Percentiles rank a stretch among this genome's conserved stretches.
These are phyloP conservation scores for Volvox reticuliferus DNA, from an alignment of 139 green algal species.

Conservation along the genomic window DNA sequence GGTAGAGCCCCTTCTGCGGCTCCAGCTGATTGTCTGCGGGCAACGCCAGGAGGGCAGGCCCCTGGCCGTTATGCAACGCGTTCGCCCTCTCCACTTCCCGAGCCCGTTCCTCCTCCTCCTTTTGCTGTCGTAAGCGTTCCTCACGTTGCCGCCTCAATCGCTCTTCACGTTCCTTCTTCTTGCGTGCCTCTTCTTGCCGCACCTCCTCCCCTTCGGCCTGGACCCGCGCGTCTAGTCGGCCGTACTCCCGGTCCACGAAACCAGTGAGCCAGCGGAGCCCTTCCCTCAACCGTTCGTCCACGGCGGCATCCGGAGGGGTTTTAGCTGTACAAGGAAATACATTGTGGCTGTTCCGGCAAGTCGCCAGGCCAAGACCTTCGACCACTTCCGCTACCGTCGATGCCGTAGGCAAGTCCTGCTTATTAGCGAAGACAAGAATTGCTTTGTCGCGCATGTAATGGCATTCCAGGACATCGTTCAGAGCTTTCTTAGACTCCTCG, in stretches of 20 bases:
- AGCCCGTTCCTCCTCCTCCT: constrained; percentile 42
- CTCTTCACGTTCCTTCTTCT: constrained; percentile 64
- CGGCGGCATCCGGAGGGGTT: background rate
- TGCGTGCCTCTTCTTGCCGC: constrained; percentile 54
- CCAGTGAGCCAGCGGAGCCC: constrained; percentile 53
- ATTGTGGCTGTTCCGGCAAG: constrained; percentile 55
- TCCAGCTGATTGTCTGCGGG: background rate
- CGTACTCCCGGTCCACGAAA: constrained; percentile 33
- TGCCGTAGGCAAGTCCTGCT: constrained; percentile 66
- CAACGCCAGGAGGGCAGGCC: background rate
- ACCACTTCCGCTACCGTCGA: constrained; percentile 52
- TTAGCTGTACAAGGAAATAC: constrained; percentile 60
- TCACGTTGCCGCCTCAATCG: constrained; percentile 41
- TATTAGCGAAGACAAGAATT: constrained; percentile 72
- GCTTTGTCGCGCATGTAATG: constrained; percentile 61
- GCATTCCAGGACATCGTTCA: constrained; percentile 45
- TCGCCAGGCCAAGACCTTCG: constrained; percentile 44
- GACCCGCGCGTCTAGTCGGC: constrained; percentile 42
- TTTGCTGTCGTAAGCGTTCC: constrained; percentile 25
- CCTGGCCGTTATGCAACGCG: constrained; percentile 32
- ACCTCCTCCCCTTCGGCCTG: constrained; percentile 38
- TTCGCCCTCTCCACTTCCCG: constrained; percentile 20
- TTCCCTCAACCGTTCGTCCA: constrained; percentile 45
- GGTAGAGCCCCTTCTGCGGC: background rate
- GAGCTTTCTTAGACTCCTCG: constrained; percentile 52